Percentiles rank a stretch among this genome's conserved stretches.
These are phyloP conservation scores for Dendrothele bispora DNA, from an alignment of 768 basidiomycete genomes.

Conservation along the genomic window DNA sequence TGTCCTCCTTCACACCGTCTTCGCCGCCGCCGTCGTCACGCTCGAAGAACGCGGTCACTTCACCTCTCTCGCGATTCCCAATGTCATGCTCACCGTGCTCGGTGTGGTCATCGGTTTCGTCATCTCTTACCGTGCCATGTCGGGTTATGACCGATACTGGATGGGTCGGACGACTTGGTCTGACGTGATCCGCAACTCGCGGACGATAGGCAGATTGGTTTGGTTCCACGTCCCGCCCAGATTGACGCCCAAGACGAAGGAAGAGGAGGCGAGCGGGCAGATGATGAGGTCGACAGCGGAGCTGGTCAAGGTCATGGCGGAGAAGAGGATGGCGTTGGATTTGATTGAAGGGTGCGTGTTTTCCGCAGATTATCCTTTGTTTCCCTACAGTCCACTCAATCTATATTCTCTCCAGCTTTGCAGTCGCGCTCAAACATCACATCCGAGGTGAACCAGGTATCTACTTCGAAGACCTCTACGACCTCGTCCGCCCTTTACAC, in stretches of 20 bases:
- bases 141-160: slow-evolving; percentile 44
- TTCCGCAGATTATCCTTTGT: background rate
- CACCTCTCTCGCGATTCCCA: slow-evolving; percentile 2
- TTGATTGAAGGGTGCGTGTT: slow-evolving; percentile 28
- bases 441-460: slow-evolving; percentile 39
- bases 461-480: slow-evolving; percentile 40
- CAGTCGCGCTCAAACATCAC: slow-evolving; percentile 40
- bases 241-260: slow-evolving; percentile 17
- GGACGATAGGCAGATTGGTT: slow-evolving; percentile 51
- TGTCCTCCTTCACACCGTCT: slow-evolving; percentile 7
- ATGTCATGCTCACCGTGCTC: slow-evolving; percentile 9
- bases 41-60: slow-evolving; percentile 2
- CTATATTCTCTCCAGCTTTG: slow-evolving; percentile 22
- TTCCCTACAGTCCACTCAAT: no score
- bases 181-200: slow-evolving; percentile 37
- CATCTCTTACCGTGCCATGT: slow-evolving; percentile 11
- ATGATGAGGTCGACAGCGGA: slow-evolving; percentile 20
- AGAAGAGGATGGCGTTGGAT: slow-evolving; percentile 39
- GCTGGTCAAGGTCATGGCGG: slow-evolving; percentile 31
- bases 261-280: slow-evolving; percentile 12
- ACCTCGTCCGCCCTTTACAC: slow-evolving; percentile 36
- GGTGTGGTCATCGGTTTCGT: slow-evolving; percentile 57
- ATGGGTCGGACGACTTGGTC: slow-evolving; percentile 35
- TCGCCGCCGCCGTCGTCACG: slow-evolving; percentile 6
- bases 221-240: slow-evolving; percentile 52